Evolutionary conservation across 1,284 basidiomycete genomes (phyloP).

Genomic region (Phellopilus nigrolimitatus): DNA sequence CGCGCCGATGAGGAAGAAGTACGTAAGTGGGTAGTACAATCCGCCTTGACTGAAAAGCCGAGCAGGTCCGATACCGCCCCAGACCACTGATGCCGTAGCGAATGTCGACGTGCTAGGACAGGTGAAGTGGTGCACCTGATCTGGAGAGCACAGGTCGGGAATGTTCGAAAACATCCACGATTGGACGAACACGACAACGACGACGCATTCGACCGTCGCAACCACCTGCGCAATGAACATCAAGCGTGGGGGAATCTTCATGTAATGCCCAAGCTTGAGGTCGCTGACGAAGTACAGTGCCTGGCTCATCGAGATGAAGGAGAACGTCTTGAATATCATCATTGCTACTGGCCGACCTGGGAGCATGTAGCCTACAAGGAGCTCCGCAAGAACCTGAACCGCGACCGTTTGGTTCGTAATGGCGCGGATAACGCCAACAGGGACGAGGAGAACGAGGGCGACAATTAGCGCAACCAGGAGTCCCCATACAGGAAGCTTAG

Average conservation of each 20-base stretch:
- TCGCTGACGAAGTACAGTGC: slow-evolving; percentile 56
- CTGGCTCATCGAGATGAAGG: slow-evolving; percentile 58
- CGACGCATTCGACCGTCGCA: slow-evolving; percentile 55
- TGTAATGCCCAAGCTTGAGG: slow-evolving; percentile 73
- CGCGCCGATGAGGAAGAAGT: slow-evolving; percentile 75
- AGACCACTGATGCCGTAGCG: slow-evolving; percentile 68
- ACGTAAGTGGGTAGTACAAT: slow-evolving; percentile 55
- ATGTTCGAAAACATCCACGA: slow-evolving; percentile 73
- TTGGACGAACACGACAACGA: slow-evolving; percentile 61
- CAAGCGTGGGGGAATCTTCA: slow-evolving; percentile 69
- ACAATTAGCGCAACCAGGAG: slow-evolving; percentile 55
- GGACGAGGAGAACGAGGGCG: slow-evolving; percentile 55
- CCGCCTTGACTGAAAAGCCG: slow-evolving; percentile 66
- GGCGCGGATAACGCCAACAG: slow-evolving; percentile 76
- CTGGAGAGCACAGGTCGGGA: slow-evolving; percentile 60
- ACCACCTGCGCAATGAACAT: slow-evolving; percentile 67
- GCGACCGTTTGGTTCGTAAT: slow-evolving; percentile 76
- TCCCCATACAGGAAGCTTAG: slow-evolving; percentile 74
- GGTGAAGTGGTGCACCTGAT: slow-evolving; percentile 57
- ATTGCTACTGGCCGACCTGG: slow-evolving; percentile 76
- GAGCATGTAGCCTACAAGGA: slow-evolving; percentile 72
- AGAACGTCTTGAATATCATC: slow-evolving; percentile 77
- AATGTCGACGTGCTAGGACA: slow-evolving; percentile 66
- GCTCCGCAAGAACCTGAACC: slow-evolving; percentile 68
- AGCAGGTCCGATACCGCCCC: slow-evolving; percentile 74